Conservation (phyloP, 2,329 filamentous ascomycete genomes). For the Plenodomus lindquistii region DNA sequence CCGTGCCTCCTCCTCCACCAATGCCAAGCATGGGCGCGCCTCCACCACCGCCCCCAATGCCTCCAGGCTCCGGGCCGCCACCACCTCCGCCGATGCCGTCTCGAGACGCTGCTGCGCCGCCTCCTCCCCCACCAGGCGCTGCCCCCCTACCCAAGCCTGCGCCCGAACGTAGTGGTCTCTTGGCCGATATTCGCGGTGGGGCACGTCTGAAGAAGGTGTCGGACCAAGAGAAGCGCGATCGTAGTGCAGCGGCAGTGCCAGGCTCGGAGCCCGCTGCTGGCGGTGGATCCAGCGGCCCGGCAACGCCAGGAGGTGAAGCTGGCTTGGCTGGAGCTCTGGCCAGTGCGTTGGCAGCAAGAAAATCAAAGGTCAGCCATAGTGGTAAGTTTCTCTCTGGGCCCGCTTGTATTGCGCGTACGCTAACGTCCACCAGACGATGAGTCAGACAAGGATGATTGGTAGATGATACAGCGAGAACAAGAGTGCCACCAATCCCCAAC, state of each 20-base stretch:
- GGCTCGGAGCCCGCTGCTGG: constrained; percentile 51
- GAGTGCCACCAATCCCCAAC: too few relatives aligned
- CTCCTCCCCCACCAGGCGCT: constrained; percentile 37
- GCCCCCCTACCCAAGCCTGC: constrained; percentile 44
- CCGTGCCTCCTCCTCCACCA: constrained; percentile 49
- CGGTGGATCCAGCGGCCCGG: constrained; percentile 48
- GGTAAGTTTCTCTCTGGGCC: constrained; percentile 60
- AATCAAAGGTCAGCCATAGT: constrained; percentile 91
- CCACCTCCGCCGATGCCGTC: constrained; percentile 46
- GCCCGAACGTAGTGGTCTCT: constrained; percentile 61
- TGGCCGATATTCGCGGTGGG: constrained; percentile 72
- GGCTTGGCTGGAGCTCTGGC: constrained; percentile 64
- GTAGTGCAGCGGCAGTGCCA: constrained; percentile 66
- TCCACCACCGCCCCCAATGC: constrained; percentile 50
- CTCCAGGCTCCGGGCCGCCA: constrained; percentile 36
- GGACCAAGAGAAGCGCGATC: constrained; percentile 69
- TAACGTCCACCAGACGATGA: constrained; percentile 67
- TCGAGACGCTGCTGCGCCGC: constrained; percentile 33
- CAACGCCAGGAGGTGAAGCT: constrained; percentile 34
- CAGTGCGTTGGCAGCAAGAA: constrained; percentile 80
- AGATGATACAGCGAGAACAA: too few relatives aligned
- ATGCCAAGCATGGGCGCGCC: constrained; percentile 38
- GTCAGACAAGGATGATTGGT: constrained; percentile 76
- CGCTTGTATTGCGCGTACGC: constrained; percentile 13
- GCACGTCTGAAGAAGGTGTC: constrained; percentile 74